Base-by-base conservation (phyloP, 169 alveolate genomes). In the Eimeria maxima region DNA sequence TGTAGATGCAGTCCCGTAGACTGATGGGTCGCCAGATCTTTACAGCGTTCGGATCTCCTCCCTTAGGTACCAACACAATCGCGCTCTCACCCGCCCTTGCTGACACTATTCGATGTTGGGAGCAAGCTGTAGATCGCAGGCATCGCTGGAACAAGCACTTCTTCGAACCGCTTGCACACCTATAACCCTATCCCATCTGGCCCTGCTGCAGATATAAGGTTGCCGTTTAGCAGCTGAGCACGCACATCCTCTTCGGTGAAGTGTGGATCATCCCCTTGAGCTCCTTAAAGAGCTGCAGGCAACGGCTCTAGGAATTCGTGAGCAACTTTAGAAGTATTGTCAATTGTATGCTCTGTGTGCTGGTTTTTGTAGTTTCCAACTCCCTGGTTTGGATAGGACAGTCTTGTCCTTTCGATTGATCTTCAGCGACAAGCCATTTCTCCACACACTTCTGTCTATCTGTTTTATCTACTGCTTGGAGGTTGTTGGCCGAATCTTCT, bases 91-190 rank as follows among this genome's bases (percentile, higher is more conserved):
- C 42, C 84, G 20, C 5, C 84, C 14, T 73, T 10, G 33, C 55
- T 73, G 84, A 33, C 55, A 73, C 84, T 73, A 8, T 73, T 20
- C 55, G 84, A 73, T 42, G 84, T 6, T 13, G 84, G 84, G 57
- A 73, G 6, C 57, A 73, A 4, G 84, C n/a, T 74, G 57, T 42
- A 74, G 13, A 74, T 29, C 84, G 57, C 84, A 38, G 84, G 38
- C 55, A 74, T 33, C 6, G 84, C 84, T 74, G 84, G 84, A 44
- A 74, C 84, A 38, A 74, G 57, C 29, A 74, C 84, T 13, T 74
- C 84, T 74, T 38, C 84, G 42, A 74, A 74, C 84, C 57, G 84
- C 84, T 74, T 74, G 84, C 42, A 74, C 84, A 38, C 57, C 20
- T 38, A 74, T 53, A 74, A 74, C 55, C 84, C 33, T 74, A 38